phyloP scores from a whole-genome alignment of 306 rosid species.

The Citrullus mucosospermus region DNA sequence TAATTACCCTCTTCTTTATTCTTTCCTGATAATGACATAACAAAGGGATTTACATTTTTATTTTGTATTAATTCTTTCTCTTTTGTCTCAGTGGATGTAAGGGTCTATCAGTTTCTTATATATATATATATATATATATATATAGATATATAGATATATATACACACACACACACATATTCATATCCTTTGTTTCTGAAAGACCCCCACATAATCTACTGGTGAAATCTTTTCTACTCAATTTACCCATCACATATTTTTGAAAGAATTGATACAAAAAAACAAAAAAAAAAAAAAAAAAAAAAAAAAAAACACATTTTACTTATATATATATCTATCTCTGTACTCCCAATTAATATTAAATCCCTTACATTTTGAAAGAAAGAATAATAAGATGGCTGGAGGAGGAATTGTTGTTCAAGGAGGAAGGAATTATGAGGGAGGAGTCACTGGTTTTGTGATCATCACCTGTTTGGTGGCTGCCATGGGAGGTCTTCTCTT shows the following conservation, averaged over 20 bases:
- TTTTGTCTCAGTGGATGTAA: slow-evolving; percentile 7
- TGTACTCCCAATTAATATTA: neutral
- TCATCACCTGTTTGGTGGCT: slow-evolving; percentile 14
- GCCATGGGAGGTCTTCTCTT: slow-evolving; percentile 27
- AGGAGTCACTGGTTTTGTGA: slow-evolving; percentile 13
- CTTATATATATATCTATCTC: neutral
- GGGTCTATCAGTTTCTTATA: neutral
- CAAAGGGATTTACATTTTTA: neutral
- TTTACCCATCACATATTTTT: neutral
- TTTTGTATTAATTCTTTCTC: slow-evolving; percentile 3
- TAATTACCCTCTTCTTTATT: neutral
- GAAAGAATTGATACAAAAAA: neutral
- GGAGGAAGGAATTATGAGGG: slow-evolving; percentile 12
- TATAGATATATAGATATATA: neutral
- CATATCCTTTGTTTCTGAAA: neutral
- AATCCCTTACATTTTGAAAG: neutral
- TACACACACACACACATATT: no score
- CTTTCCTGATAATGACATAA: neutral
- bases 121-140: neutral
- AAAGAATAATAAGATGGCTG: neutral
- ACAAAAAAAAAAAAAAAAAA: neutral
- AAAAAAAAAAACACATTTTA: neutral
- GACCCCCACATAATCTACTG: neutral
- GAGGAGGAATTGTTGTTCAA: slow-evolving; percentile 6
- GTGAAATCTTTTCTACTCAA: neutral